phyloP scores from a whole-genome alignment of 176 grass and related monocot genomes.

The Tillandsia fasciculata region DNA sequence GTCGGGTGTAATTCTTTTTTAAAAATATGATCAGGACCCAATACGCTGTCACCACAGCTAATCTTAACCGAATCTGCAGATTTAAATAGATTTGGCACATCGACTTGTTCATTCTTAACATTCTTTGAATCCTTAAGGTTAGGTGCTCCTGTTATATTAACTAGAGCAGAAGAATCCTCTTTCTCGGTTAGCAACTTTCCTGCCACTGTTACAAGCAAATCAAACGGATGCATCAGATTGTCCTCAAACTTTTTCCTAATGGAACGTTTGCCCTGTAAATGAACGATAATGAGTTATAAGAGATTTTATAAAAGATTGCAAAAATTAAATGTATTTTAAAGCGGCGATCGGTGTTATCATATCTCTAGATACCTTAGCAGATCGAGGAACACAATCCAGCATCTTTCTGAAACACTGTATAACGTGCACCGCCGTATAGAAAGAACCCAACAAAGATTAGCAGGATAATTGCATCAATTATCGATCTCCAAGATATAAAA shows the following conservation, averaged over 20 bases:
- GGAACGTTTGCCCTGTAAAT: slow-evolving; percentile 47
- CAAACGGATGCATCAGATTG: slow-evolving; percentile 45
- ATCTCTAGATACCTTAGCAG: slow-evolving; percentile 38
- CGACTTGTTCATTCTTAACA: slow-evolving; percentile 32
- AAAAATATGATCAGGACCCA: slow-evolving; percentile 10
- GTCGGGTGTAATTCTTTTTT: background rate
- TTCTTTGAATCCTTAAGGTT: slow-evolving; percentile 13
- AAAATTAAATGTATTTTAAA: background rate
- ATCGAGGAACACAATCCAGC: slow-evolving; percentile 36
- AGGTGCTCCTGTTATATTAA: slow-evolving; percentile 21
- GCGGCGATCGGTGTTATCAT: background rate
- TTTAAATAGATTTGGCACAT: slow-evolving; percentile 14
- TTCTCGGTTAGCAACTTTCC: slow-evolving; percentile 30
- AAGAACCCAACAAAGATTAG: slow-evolving; percentile 8
- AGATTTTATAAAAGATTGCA: background rate
- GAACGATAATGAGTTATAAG: slow-evolving; percentile 1
- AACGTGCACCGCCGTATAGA: slow-evolving; percentile 1
- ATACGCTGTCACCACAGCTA: slow-evolving; percentile 22
- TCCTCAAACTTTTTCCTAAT: slow-evolving; percentile 37
- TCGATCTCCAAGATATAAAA: slow-evolving; percentile 13
- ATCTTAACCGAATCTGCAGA: slow-evolving; percentile 22
- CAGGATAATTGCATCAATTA: slow-evolving; percentile 19
- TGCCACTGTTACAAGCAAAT: slow-evolving; percentile 65
- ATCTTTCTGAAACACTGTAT: slow-evolving; percentile 57
- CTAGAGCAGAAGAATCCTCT: slow-evolving; percentile 24